phyloP scores from a whole-genome alignment of 2,329 filamentous ascomycete species.

The Nemania sp. region DNA sequence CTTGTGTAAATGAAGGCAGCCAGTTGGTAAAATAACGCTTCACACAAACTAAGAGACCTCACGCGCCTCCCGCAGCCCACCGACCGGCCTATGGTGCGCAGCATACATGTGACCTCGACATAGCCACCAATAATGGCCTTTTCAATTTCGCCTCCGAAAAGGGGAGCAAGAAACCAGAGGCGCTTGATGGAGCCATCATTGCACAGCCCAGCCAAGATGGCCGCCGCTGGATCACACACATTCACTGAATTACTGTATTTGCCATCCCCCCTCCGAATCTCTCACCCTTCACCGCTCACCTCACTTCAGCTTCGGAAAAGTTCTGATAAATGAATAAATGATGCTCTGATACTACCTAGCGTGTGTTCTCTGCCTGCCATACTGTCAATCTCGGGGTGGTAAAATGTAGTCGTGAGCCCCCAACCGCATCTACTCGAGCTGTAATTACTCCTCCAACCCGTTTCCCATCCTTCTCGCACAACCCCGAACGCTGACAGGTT shows the following conservation, averaged over 20 bases:
- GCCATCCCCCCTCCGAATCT: not conserved
- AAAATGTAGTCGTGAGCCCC: constrained; percentile 1
- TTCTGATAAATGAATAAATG: constrained; percentile 20
- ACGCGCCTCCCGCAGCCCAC: constrained; percentile 6
- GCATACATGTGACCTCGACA: constrained; percentile 20
- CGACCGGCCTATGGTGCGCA: not conserved
- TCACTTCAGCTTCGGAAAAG: not conserved
- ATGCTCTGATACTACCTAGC: constrained; percentile 38
- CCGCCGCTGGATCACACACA: too few relatives aligned
- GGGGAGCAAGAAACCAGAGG: too few relatives aligned
- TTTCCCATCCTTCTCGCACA: not conserved
- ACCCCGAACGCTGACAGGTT: not conserved
- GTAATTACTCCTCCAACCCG: constrained; percentile 13
- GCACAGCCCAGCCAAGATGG: too few relatives aligned
- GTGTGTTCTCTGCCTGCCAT: constrained; percentile 34
- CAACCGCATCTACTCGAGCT: constrained; percentile 2
- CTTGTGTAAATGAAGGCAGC: not conserved
- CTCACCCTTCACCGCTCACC: constrained; percentile 8
- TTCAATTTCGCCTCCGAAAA: too few relatives aligned
- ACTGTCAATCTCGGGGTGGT: constrained; percentile 24
- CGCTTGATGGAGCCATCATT: too few relatives aligned
- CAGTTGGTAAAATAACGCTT: not conserved
- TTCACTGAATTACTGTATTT: too few relatives aligned
- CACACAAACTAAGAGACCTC: not conserved
- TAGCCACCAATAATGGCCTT: constrained; percentile 8